Base-by-base conservation (phyloP, 305 asterid species). In the Nicotiana rustica region DNA sequence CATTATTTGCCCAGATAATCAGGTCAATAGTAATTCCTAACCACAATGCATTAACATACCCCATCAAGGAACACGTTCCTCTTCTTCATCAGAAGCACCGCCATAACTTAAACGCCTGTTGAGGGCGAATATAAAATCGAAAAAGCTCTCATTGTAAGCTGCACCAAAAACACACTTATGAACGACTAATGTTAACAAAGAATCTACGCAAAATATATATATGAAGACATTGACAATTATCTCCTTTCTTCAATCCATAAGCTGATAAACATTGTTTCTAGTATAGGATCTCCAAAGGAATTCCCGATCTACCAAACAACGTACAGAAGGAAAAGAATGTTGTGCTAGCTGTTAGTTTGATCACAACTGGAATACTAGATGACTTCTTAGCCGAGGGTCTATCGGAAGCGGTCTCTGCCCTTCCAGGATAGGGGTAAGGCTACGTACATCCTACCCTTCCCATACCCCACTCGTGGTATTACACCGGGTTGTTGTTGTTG, bases 61-160 rank as follows among this genome's bases (percentile, higher is more conserved):
- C 85, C 79, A 71, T 92, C 92, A 90, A 86, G 85, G 10, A 91
- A 82, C 71, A 89, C 64, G 44, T 85, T 85, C 15, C 83, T 85
- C 88, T 90, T 95, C 94, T 92, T 94, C 93, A 80, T 25, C 65
- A 75, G 80, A 75, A 75, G 89, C 87, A 86, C 91, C 82, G 85
- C 95, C 92, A 91, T 81, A 92, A 85, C 76, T 89, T 89, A 82
- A 89, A 82, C 79, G 91, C 93, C 92, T 88, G 65, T 92, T 97
- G 94, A 89, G 84, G 82, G 89, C 86, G 82, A 82, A 81, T 73
- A 78, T 57, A 65, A 14, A 56, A 78, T 79, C 66, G 85, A 82
- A 70, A 77, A 76, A 82, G 66, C 33, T 82, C 87, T 83, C 91
- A 85, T 84, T 73, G 86, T 79, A 87, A 83, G 75, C 95, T 90